A percentile compares a stretch with the other conserved stretches of the same genome.
phyloP scores from a whole-genome alignment of 371 early-diverging fungal species.

The Saksenaea oblongispora region DNA sequence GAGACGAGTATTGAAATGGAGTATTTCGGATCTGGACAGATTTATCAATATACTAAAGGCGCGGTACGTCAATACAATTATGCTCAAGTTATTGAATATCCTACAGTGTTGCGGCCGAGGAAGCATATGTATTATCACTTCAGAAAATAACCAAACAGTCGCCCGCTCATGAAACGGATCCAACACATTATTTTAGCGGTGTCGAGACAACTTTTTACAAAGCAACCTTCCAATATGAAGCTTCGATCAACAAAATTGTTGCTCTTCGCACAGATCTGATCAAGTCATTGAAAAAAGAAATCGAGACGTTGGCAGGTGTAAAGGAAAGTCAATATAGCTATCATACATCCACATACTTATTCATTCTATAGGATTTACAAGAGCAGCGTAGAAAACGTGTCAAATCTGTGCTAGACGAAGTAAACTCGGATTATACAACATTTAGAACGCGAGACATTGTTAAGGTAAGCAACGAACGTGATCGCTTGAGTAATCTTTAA shows the following conservation, averaged over 20 bases:
- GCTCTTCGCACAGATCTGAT: conserved; percentile 20
- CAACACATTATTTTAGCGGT: conserved; percentile 26
- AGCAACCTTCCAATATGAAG: conserved; percentile 32
- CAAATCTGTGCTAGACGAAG: conserved; percentile 33
- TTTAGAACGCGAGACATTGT: conserved; percentile 41
- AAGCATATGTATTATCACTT: conserved; percentile 33
- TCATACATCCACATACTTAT: background rate
- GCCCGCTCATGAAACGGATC: conserved; percentile 20
- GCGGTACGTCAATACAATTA: conserved; percentile 24
- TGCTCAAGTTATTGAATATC: background rate
- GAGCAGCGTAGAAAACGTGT: conserved; percentile 39
- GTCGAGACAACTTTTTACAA: conserved; percentile 24
- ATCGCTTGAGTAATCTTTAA: background rate
- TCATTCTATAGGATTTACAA: conserved; percentile 26
- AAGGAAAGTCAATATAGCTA: conserved; percentile 9
- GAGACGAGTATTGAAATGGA: conserved; percentile 45
- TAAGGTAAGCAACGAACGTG: conserved; percentile 29
- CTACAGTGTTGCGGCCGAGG: conserved; percentile 43
- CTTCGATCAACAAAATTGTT: conserved; percentile 35
- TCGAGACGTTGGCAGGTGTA: conserved; percentile 13
- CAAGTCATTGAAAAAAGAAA: conserved; percentile 16
- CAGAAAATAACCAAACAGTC: conserved; percentile 29
- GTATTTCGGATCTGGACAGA: conserved; percentile 41
- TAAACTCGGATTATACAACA: conserved; percentile 34
- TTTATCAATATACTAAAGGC: conserved; percentile 36